Conservation (phyloP, 1,284 basidiomycete genomes). For the Trichosporon asahii region DNA sequence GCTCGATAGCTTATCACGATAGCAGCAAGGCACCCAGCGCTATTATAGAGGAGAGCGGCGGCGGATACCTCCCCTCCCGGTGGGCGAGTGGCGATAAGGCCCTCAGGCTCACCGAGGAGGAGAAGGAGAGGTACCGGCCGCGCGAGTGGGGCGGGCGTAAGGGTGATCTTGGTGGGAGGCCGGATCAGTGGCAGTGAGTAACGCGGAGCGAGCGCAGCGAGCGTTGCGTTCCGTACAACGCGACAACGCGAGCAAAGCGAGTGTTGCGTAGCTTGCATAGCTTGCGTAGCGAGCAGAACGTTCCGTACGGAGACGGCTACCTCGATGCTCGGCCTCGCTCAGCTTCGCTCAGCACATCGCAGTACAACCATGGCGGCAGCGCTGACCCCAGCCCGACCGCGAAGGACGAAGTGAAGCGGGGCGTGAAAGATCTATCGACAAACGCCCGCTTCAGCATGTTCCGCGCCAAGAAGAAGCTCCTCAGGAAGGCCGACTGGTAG, state of each 20-base stretch:
- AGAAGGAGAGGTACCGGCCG: conserved; percentile 49
- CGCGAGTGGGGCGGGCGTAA: conserved; percentile 47
- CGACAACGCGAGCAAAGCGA: too few species aligned
- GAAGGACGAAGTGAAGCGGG: conserved; percentile 49
- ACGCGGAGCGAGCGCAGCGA: neutral
- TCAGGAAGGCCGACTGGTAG: conserved; percentile 41
- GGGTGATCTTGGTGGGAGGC: conserved; percentile 40
- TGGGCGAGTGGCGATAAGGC: conserved; percentile 49
- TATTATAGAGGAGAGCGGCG: conserved; percentile 41
- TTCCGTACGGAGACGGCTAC: too few species aligned
- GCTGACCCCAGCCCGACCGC: conserved; percentile 33
- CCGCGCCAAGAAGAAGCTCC: conserved; percentile 51
- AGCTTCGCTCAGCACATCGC: neutral
- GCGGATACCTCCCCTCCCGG: conserved; percentile 47
- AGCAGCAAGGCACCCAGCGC: conserved; percentile 27
- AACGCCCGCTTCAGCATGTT: conserved; percentile 48
- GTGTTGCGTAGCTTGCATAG: too few species aligned
- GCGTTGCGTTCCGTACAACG: too few species aligned
- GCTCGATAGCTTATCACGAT: neutral
- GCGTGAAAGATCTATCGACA: conserved; percentile 46
- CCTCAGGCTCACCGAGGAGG: conserved; percentile 42
- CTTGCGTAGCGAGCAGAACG: too few species aligned
- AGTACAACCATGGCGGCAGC: neutral
- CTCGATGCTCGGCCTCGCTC: too few species aligned
- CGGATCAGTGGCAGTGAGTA: conserved; percentile 51